Base-by-base conservation (phyloP, 2,329 filamentous ascomycete species). In the Ceratocystis eucalypticola region DNA sequence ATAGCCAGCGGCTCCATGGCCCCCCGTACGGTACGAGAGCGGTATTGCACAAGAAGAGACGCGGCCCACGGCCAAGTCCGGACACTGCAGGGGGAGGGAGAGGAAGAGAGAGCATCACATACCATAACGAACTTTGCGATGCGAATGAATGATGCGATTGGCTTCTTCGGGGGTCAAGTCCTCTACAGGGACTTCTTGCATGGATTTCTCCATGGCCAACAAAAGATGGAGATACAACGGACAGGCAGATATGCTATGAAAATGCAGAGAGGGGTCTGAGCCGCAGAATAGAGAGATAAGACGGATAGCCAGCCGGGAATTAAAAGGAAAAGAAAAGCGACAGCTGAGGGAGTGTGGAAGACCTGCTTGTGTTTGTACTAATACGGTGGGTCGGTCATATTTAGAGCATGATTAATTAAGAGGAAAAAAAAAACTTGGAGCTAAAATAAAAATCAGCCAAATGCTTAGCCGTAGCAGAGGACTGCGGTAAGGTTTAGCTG, bases 61-160 rank as follows among this genome's bases (percentile, higher is more conserved):
- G 8, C 37, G 20, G 45, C 45, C 45, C 8, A 25, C 10, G 8
- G 48, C 10, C 48, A 10, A 28, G 48, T 2, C 20, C 22, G 48
- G 3, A 28, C 20, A 2, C n/a, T 10, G 48, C 48, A 53, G 7
- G 8, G 48, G 48, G 20, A 15, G 48, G n/a, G 17, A 22, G 46
- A 20, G 46, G 8, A 22, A 25, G 48, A 53, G 20, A 53, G 28
- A 8, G 28, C 55, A 59, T 22, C 59, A 77, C 83, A 73, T 79
- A 86, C 84, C 84, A 74, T 87, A 87, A 72, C 84, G 80, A 66
- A 87, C 84, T 74, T 87, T 87, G 70, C 84, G 82, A 73, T 87
- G 84, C 64, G 84, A 86, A 73, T 87, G 84, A 70, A 87, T 87
- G 75, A 87, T 87, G 71, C 84, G 82, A 72, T 78, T 87, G 69